Percentiles rank a stretch among this genome's conserved stretches.
Evolutionary conservation across 108 stramenopile genomes (phyloP).

Genomic region (Parmales sp.): DNA sequence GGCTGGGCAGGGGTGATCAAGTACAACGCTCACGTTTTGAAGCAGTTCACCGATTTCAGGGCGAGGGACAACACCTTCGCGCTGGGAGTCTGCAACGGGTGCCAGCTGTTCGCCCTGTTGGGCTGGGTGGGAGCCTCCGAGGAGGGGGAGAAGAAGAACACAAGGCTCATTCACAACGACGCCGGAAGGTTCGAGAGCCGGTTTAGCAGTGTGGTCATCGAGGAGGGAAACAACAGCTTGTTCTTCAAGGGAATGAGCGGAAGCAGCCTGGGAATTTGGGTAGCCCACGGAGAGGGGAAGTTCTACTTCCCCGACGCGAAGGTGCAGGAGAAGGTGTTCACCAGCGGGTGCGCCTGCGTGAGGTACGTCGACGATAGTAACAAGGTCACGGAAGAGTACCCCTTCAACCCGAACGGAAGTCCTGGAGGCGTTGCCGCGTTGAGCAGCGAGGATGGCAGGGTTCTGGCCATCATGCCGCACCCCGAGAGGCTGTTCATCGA

Average conservation of each 20-base stretch:
- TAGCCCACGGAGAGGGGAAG: constrained; percentile 96
- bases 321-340: constrained; percentile 52
- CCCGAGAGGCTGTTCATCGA: constrained; percentile 92
- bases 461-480: constrained; percentile 99
- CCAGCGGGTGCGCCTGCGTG: constrained; percentile 67
- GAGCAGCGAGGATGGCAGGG: constrained; percentile 96
- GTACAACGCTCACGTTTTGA: constrained; percentile 80
- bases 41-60: constrained; percentile 89
- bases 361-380: constrained; percentile 91
- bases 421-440: constrained; percentile 93
- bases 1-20: constrained; percentile 98
- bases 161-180: constrained; percentile 90
- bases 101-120: constrained; percentile 97
- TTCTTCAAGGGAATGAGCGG: constrained; percentile 96
- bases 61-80: constrained; percentile 87
- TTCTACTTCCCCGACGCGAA: constrained; percentile 86
- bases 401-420: constrained; percentile 98
- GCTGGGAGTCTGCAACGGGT: constrained; percentile 98
- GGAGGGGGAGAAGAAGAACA: constrained; percentile 69
- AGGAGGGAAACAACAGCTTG: constrained; percentile 59
- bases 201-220: constrained; percentile 75
- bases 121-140: constrained; percentile 83
- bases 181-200: constrained; percentile 95
- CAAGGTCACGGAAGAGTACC: constrained; percentile 85
- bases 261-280: constrained; percentile 92